A percentile compares a stretch with the other conserved stretches of the same genome.
phyloP scores from a whole-genome alignment of 768 basidiomycete genomes.

The Lactarius evosmus region DNA sequence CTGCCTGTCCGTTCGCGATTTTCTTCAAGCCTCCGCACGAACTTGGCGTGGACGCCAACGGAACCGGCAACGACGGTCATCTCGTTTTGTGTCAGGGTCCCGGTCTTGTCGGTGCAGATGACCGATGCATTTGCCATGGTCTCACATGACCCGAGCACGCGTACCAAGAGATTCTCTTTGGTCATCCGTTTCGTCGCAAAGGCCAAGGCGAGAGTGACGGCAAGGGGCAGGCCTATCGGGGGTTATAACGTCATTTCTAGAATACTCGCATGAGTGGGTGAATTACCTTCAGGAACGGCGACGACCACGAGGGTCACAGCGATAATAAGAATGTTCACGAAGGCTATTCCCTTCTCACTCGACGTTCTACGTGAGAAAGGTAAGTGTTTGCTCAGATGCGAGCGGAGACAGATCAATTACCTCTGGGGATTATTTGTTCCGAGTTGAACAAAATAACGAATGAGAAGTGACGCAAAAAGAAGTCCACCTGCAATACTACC shows the following conservation, averaged over 20 bases:
- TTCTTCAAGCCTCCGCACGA: slow-evolving; percentile 73
- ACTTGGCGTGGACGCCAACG: slow-evolving; percentile 91
- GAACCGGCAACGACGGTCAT: slow-evolving; percentile 98
- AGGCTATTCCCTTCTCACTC: slow-evolving; percentile 82
- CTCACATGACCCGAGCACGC: slow-evolving; percentile 94
- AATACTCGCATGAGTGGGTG: slow-evolving; percentile 11
- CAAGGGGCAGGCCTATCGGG: slow-evolving; percentile 76
- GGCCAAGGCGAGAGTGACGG: slow-evolving; percentile 92
- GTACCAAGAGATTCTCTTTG: slow-evolving; percentile 88
- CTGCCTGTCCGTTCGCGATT: slow-evolving; percentile 73
- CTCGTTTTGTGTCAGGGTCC: slow-evolving; percentile 90
- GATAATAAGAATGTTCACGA: slow-evolving; percentile 92
- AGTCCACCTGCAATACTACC: slow-evolving; percentile 79
- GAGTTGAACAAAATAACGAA: slow-evolving; percentile 91
- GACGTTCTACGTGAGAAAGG: slow-evolving; percentile 46
- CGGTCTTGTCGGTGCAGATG: slow-evolving; percentile 94
- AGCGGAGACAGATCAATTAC: slow-evolving; percentile 33
- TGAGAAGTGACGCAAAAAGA: slow-evolving; percentile 83
- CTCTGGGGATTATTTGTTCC: slow-evolving; percentile 55
- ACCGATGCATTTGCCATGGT: slow-evolving; percentile 99
- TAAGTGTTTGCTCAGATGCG: not conserved
- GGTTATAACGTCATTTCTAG: slow-evolving; percentile 21
- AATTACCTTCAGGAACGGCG: slow-evolving; percentile 76
- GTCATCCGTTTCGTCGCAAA: slow-evolving; percentile 99
- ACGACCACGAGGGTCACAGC: slow-evolving; percentile 89